Base-by-base conservation (phyloP, 2,329 filamentous ascomycete species). In the Trichoderma sp. region DNA sequence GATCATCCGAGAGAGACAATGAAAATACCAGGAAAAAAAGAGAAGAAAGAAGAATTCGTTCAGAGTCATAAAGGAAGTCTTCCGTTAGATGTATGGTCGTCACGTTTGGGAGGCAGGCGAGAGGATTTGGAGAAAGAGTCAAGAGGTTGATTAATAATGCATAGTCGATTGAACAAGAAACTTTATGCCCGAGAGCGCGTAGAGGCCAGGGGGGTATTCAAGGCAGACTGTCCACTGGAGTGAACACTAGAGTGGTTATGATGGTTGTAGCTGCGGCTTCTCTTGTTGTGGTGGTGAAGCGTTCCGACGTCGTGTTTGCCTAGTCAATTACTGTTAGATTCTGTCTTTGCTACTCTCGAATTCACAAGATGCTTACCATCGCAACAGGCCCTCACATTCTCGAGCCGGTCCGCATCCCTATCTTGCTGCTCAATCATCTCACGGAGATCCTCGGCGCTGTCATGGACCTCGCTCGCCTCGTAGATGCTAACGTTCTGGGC, bases 381-480 rank as follows among this genome's bases (percentile, higher is more conserved):
- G 81, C 96, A 99, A 83, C 96, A 99, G 70, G 95, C 94, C 77
- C 96, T 87, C 72, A 99, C 96, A 79, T 99, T 97, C 84, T 98
- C 95, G 75, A 98, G 85, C 71, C 90, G 87, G 77, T 94, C 92
- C 31, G 90, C 85, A 73, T 94, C 92, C 66, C 89, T 84, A 75
- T 95, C 91, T 77, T 94, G 90, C 72, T 88, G 85, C 80, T 95
- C 92, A 75, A 95, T 92, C 72, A 94, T 89, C 72, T 90, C 87
- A 68, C 93, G 86, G 69, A 97, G 79, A 77, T 97, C 93, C 79
- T 97, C 93, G 3, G 92, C 92, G 75, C 91, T 93, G 77, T 95
- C 92, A 72, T 91, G 89, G 19, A 88, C 87, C 74, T 88, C 86
- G 71, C 84, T 86, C 27, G 87, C 85, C 74, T 89, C 85, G 70